Percentiles rank a stretch among this genome's conserved stretches.
phyloP scores from a whole-genome alignment of 768 basidiomycete species.

The Tephrocybe rancida region DNA sequence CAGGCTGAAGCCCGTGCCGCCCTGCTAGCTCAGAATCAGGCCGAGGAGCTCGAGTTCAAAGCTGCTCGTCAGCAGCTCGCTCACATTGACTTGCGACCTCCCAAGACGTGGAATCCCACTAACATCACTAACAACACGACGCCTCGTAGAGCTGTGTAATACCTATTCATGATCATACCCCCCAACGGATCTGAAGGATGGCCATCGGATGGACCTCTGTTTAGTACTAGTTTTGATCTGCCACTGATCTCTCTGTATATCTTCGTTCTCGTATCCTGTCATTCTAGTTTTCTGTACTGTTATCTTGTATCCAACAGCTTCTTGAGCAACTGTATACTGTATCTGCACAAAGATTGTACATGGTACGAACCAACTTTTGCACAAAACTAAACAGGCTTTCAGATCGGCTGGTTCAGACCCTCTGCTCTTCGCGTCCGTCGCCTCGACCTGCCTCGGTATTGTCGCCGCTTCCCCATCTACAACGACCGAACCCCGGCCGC shows the following conservation, averaged over 20 bases:
- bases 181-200: conserved; percentile 4
- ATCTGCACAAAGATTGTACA: neutral
- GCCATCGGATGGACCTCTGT: conserved; percentile 1
- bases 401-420: neutral
- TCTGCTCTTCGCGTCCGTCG: neutral
- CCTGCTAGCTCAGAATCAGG: conserved; percentile 74
- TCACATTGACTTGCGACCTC: conserved; percentile 72
- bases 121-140: conserved; percentile 36
- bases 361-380: too few species aligned
- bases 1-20: conserved; percentile 84
- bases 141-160: conserved; percentile 17
- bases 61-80: conserved; percentile 80
- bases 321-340: neutral
- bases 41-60: conserved; percentile 81
- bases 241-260: conserved; percentile 9
- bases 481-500: neutral
- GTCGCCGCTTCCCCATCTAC: neutral
- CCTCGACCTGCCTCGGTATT: neutral
- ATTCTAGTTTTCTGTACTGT: conserved; percentile 1
- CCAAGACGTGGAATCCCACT: conserved; percentile 72
- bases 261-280: conserved; percentile 11
- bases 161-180: neutral
- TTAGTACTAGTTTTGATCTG: neutral
- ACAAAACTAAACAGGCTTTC: neutral
- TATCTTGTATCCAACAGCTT: conserved; percentile 11